Base-by-base conservation (phyloP, 2,329 filamentous ascomycete species). In the Sporothrix protearum region DNA sequence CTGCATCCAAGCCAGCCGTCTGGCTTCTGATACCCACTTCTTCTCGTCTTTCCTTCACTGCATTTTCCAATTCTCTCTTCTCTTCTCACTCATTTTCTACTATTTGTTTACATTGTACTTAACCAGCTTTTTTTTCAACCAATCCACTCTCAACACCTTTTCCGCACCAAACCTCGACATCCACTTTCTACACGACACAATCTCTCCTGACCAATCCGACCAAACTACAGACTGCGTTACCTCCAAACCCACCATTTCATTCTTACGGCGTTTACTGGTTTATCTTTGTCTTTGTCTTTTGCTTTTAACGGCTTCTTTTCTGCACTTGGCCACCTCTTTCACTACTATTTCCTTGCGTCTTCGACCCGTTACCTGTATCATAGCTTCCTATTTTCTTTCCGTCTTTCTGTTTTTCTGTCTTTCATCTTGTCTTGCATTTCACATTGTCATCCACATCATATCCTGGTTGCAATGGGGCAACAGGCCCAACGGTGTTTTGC, bases 41-140 rank as follows among this genome's bases (percentile, higher is more conserved):
- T 71, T 68, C 69, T 57, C 63, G 33, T 67, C 69, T 51, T 45
- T 71, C 69, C 36, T 71, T 71, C 33, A 67, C 59, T 39, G 33
- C 61, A 68, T 71, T 67, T 55, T 55, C 47, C 39, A 10, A 45
- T 14, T 12, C 9, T 45, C 9, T 45, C 8, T 57, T 36, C 16
- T 49, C 36, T 59, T 30, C 22, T 61, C 19, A 6, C 12, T 2
- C 33, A 33, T 64, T 63, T 63, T 63, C 42, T 19, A 39, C 55
- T 28, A 30, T 59, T 70, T 59, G 33, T n/a, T 28, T 51, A 12
- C 45, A 55, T n/a, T 51, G 45, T 28, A 30, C 14, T n/a, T 36
- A 39, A 10, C 6, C 55, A 59, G 33, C 36, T 16, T 8, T 14
- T 14, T 55, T 53, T 53, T 14, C 8, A 30, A 39, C 45, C 68